Base-by-base conservation (phyloP, 257 asterid genomes). In the Salvia rosmarinus region DNA sequence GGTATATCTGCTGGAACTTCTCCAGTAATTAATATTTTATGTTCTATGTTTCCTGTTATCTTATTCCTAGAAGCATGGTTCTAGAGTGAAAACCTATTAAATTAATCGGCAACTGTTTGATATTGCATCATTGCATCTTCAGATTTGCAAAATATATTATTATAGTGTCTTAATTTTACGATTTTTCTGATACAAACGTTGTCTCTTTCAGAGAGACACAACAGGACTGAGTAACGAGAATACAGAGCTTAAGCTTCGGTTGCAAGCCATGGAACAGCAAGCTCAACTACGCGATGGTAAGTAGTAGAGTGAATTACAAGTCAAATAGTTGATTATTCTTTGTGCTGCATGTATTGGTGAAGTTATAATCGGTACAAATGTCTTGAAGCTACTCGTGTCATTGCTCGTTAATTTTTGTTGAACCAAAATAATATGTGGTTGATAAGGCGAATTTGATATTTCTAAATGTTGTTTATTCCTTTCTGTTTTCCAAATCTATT, bases 231-330 rank as follows among this genome's bases (percentile, higher is more conserved):
- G 88, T 56, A 89, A 82, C 32, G 98, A 94, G 77, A 94, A 94
- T 78, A 85, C 95, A 16, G 96, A 90, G 86, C 98, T 94, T 72
- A 90, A 94, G 84, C 87, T 94, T 75, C 86, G 96, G 61, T 81
- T 90, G 77, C 98, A 94, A 82, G 90, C 96, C 72, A 94, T 94
- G 96, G 98, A 94, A 84, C 97, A 90, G 70, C 98, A 94, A 82
- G 97, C 97, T 80, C 96, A 89, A 58, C 67, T 94, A 67, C 96
- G 96, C 19, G 98, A 94, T 72, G 96, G 98, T 94, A 84, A 71
- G 79, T 58, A 9, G 21, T 30, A 54, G 17, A 57, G 11, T 17
- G 60, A 25, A 4, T 50, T 9, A 25, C 1, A 19, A 67, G 51
- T 34, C 21, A 40, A 54, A 19, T 62, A 17, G n/a, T 58, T 69